Evolutionary conservation across 768 basidiomycete genomes (phyloP).

Genomic region (Rhodocollybia butyracea): DNA sequence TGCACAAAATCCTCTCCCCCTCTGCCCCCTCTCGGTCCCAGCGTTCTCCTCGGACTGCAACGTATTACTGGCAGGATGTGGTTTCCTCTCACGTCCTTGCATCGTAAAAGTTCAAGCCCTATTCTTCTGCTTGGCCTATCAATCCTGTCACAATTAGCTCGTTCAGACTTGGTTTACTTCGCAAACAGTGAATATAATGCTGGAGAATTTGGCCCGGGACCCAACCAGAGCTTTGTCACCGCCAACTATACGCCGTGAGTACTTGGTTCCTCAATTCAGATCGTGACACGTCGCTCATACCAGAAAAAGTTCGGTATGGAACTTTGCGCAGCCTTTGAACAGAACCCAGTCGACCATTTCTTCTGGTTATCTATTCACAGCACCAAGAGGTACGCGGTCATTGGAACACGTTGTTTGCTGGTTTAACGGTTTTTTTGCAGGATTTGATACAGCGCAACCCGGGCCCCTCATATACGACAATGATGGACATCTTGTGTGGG

Average conservation of each 20-base stretch:
- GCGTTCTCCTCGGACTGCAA: too few species aligned
- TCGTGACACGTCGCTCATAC: too few species aligned
- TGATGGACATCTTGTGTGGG: constrained; percentile 1
- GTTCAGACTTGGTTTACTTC: neutral
- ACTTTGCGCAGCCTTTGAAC: neutral
- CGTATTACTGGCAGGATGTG: too few species aligned
- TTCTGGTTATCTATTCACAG: neutral
- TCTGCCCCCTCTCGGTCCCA: too few species aligned
- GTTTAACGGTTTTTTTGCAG: neutral
- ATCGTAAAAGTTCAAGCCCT: too few species aligned
- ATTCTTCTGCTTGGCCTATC: neutral
- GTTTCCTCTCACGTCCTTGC: too few species aligned
- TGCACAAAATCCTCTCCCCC: too few species aligned
- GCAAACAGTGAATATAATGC: neutral
- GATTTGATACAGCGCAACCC: neutral
- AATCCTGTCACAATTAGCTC: neutral
- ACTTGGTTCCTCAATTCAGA: neutral
- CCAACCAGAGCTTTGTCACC: neutral
- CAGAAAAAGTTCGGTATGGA: neutral
- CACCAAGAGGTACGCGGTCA: neutral
- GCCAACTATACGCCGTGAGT: constrained; percentile 3
- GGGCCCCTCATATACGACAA: neutral
- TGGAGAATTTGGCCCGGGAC: neutral
- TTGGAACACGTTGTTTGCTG: neutral
- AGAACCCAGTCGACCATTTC: neutral